Conservation (phyloP, 129 eudicot species). For the Ambrosia artemisiifolia region DNA sequence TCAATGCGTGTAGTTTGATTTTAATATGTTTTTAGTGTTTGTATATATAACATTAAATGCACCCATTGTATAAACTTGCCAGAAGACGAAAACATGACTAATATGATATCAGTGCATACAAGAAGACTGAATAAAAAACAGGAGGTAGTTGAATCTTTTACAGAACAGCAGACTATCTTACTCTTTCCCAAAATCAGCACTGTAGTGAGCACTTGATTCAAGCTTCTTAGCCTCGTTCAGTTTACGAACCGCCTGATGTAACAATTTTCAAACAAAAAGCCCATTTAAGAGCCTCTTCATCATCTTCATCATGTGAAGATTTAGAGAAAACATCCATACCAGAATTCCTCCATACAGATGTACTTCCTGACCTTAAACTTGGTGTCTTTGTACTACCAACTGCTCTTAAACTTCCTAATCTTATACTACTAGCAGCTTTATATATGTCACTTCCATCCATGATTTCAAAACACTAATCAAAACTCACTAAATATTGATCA, state of each 20-base stretch:
- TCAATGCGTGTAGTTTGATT: not conserved
- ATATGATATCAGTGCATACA: slow-evolving; percentile 1
- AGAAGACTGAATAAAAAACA: not conserved
- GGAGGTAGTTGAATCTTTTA: slow-evolving; percentile 18
- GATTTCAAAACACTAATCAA: slow-evolving; percentile 20
- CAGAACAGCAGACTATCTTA: slow-evolving; percentile 23
- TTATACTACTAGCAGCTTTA: slow-evolving; percentile 32
- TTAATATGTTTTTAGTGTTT: not conserved
- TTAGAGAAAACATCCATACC: slow-evolving; percentile 54
- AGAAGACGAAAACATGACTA: not conserved
- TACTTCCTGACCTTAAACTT: slow-evolving; percentile 51
- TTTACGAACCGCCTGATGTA: slow-evolving; percentile 74
- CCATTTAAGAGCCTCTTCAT: slow-evolving; percentile 92
- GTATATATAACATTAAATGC: not conserved
- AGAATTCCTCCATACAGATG: slow-evolving; percentile 55
- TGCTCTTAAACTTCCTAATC: slow-evolving; percentile 40
- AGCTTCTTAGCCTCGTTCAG: slow-evolving; percentile 97
- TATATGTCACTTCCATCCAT: slow-evolving; percentile 42
- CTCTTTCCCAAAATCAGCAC: slow-evolving; percentile 93
- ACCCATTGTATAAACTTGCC: not conserved
- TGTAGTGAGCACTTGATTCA: slow-evolving; percentile 90
- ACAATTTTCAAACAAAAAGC: slow-evolving; percentile 36
- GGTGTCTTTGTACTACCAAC: slow-evolving; percentile 21
- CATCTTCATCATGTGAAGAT: slow-evolving; percentile 57
- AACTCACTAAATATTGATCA: slow-evolving; percentile 18